Conservation (phyloP, 2,329 filamentous ascomycete species). For the Nemania diffusa region DNA sequence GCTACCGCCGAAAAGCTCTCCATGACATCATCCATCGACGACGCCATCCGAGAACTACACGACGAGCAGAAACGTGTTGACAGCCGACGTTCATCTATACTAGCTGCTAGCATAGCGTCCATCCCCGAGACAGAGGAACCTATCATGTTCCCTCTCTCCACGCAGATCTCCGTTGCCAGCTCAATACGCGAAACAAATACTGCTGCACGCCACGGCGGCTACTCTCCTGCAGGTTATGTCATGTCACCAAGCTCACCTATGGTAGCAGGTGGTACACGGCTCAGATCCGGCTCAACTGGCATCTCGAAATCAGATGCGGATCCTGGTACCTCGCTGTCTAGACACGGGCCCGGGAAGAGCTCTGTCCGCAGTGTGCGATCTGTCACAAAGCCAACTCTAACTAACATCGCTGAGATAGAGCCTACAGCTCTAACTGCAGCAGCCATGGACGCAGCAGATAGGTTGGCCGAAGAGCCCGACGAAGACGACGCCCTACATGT, state of each 20-base stretch:
- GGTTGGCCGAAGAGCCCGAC: slow-evolving; percentile 48
- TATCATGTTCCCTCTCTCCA: slow-evolving; percentile 51
- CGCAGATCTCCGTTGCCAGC: slow-evolving; percentile 60
- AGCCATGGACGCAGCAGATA: slow-evolving; percentile 66
- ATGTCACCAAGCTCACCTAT: slow-evolving; percentile 74
- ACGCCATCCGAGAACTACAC: slow-evolving; percentile 79
- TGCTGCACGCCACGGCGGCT: slow-evolving; percentile 73
- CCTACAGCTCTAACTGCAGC: slow-evolving; percentile 61
- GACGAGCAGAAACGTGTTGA: slow-evolving; percentile 76
- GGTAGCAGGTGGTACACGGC: slow-evolving; percentile 58
- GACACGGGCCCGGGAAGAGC: slow-evolving; percentile 65
- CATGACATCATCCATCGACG: slow-evolving; percentile 78
- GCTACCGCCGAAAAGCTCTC: slow-evolving; percentile 79
- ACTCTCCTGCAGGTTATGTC: slow-evolving; percentile 74
- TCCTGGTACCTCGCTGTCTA: slow-evolving; percentile 55
- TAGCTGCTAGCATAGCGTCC: slow-evolving; percentile 59
- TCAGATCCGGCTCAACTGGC: slow-evolving; percentile 65
- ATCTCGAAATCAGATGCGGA: slow-evolving; percentile 56
- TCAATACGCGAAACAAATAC: slow-evolving; percentile 78
- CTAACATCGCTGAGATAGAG: slow-evolving; percentile 68
- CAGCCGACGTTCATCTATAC: slow-evolving; percentile 71
- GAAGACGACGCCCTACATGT: slow-evolving; percentile 50
- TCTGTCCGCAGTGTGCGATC: slow-evolving; percentile 64
- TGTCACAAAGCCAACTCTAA: slow-evolving; percentile 60
- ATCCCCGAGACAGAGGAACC: slow-evolving; percentile 47